phyloP scores from a whole-genome alignment of 768 basidiomycete genomes.

The Kwoniella botswanensis region DNA sequence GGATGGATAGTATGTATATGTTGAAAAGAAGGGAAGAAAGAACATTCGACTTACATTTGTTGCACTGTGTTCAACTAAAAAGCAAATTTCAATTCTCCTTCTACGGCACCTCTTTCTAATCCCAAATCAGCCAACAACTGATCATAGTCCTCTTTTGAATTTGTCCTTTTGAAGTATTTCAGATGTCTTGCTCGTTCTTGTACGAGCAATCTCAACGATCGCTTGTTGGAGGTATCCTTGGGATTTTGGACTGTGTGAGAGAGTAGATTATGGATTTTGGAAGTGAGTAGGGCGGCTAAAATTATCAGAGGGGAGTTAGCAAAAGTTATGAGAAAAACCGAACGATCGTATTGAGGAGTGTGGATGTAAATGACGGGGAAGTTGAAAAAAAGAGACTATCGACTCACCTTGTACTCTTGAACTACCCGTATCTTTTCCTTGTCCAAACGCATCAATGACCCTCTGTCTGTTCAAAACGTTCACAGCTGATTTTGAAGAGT shows the following conservation, averaged over 20 bases:
- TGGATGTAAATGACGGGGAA: no score
- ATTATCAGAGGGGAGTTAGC: neutral
- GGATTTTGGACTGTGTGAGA: slow-evolving; percentile 68
- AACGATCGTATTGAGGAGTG: no score
- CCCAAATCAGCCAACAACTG: slow-evolving; percentile 73
- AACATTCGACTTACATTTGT: neutral
- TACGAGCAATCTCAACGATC: slow-evolving; percentile 75
- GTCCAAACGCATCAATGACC: slow-evolving; percentile 78
- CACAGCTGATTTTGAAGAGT: slow-evolving; percentile 85
- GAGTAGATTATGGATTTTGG: slow-evolving; percentile 82
- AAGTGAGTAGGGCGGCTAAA: slow-evolving; percentile 82
- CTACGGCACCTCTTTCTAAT: slow-evolving; percentile 76
- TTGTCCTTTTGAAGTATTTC: slow-evolving; percentile 65
- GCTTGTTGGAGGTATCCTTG: slow-evolving; percentile 75
- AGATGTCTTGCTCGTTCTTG: slow-evolving; percentile 83
- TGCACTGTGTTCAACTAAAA: neutral
- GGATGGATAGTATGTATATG: neutral
- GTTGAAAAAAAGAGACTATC: no score
- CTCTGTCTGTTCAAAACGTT: slow-evolving; percentile 82
- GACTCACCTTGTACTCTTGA: slow-evolving; percentile 86
- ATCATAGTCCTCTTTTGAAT: slow-evolving; percentile 64
- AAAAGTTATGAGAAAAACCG: neutral
- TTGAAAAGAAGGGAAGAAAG: neutral
- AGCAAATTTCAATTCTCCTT: slow-evolving; percentile 80
- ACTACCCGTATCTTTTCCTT: slow-evolving; percentile 71